Evolutionary conservation across 1,139 yeast genomes (phyloP).

Genomic region (Pichia sp.): DNA sequence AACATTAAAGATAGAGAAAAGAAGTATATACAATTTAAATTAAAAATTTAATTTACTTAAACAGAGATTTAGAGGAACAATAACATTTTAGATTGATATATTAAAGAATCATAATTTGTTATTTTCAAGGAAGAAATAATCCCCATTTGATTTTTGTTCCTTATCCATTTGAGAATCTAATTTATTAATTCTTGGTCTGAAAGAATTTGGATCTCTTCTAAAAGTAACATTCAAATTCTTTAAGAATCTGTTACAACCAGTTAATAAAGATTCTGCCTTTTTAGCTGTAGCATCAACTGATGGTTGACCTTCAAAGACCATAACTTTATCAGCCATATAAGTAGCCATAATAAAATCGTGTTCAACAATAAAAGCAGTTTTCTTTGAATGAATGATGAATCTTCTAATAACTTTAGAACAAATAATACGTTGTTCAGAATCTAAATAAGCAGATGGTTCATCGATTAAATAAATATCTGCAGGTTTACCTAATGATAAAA

Average conservation of each 20-base stretch:
- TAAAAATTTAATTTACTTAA: not conserved
- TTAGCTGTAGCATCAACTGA: conserved; percentile 78
- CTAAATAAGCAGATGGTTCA: conserved; percentile 97
- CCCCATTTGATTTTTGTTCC: conserved; percentile 87
- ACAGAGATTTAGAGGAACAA: too few relatives aligned
- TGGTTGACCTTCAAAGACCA: conserved; percentile 95
- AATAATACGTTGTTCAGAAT: conserved; percentile 98
- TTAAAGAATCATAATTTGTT: conserved; percentile 34
- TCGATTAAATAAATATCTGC: conserved; percentile 96
- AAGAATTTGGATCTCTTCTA: conserved; percentile 97
- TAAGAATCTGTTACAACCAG: conserved; percentile 96
- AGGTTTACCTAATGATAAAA: conserved; percentile 84
- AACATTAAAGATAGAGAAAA: not conserved
- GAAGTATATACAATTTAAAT: not conserved
- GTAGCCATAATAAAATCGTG: conserved; percentile 99
- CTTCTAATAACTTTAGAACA: conserved; percentile 98
- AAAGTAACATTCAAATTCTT: conserved; percentile 96
- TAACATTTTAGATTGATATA: too few relatives aligned
- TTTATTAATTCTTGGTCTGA: conserved; percentile 97
- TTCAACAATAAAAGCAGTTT: conserved; percentile 97
- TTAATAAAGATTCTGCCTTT: conserved; percentile 83
- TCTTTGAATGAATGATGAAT: conserved; percentile 90
- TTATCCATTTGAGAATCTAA: conserved; percentile 97
- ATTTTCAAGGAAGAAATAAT: conserved; percentile 90
- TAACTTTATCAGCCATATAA: conserved; percentile 95